phyloP scores from a whole-genome alignment of 768 basidiomycete genomes.

The Mycena olivaceomarginata region DNA sequence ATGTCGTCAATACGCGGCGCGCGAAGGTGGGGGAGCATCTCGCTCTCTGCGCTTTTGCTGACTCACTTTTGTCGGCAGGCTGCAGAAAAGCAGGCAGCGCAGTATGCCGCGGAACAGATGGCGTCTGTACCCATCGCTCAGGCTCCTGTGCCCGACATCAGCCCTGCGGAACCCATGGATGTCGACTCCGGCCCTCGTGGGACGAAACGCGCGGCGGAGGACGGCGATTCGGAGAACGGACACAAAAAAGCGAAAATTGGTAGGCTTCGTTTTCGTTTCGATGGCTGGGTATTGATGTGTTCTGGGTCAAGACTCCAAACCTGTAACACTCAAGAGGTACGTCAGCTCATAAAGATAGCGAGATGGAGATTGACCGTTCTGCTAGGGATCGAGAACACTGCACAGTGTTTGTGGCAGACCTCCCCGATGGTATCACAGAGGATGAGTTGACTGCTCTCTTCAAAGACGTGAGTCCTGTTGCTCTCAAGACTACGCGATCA shows the following conservation, averaged over 20 bases:
- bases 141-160: conserved; percentile 45
- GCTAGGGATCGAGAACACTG: conserved; percentile 95
- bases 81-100: conserved; percentile 70
- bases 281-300: conserved; percentile 13
- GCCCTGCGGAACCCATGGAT: conserved; percentile 48
- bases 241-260: conserved; percentile 80
- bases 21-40: conserved; percentile 70
- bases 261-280: conserved; percentile 52
- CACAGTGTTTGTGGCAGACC: conserved; percentile 90
- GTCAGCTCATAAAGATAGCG: conserved; percentile 27
- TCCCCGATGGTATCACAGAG: conserved; percentile 75
- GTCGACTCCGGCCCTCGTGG: conserved; percentile 57
- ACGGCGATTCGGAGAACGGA: conserved; percentile 58
- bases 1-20: conserved; percentile 76
- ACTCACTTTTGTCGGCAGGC: conserved; percentile 63
- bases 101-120: conserved; percentile 66
- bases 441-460: conserved; percentile 85
- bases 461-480: conserved; percentile 79
- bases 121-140: conserved; percentile 56
- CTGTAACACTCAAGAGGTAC: conserved; percentile 77
- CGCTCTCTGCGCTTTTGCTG: background rate
- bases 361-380: background rate
- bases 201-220: conserved; percentile 81
- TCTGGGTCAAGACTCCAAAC: conserved; percentile 62
- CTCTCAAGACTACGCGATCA: background rate